Evolutionary conservation across 2,329 filamentous ascomycete genomes (phyloP), one percentile per base, ranked within the genome.

Genomic region (Fusarium albidum): DNA sequence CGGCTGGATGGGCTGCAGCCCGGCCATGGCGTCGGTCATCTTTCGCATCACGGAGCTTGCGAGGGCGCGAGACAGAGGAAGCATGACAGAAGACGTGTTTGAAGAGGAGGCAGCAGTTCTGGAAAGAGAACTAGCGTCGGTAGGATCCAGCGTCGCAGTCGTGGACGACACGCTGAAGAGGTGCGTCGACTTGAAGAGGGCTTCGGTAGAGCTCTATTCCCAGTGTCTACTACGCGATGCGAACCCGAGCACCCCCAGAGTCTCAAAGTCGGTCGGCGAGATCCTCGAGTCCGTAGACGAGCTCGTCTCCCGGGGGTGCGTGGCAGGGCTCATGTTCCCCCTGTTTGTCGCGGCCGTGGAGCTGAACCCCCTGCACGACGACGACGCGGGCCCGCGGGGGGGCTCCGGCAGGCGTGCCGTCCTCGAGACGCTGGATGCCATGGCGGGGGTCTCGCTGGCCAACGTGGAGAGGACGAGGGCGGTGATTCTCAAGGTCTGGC

Each of bases 1-100:
- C 32, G 72, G 78, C 0, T 81, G 78, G 79, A 78, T 80, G 68
- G 78, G 77, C 1, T 80, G 78, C 41, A 79, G 77, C 35, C 76
- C 79, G 0, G 73, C 75, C 14, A 64, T 81, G 28, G 77, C 78
- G 4, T 73, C 74, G 2, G 74, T 81, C 4, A 62, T 81, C 5
- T 79, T 75, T n/a, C 70, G 71, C 0, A 78, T 79, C 17, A 80
- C 77, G 0, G 78, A 81, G 40, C 64, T 81, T 12, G 78, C 77
- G 5, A 69, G 75, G n/a, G 66, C 73, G 6, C 14, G 57, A 9
- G 55, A 18, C 2, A 29, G 50, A 25, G 37, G 41, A 5, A 25
- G 39, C 3, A 49, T 51, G 28, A 47, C 44, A 2, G 13, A 13
- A 1, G n/a, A 18, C 0, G 40, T 49, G 0, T 65, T 62, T 3